phyloP scores from a whole-genome alignment of 805 yeast species.

The Babjeviella inositovora region DNA sequence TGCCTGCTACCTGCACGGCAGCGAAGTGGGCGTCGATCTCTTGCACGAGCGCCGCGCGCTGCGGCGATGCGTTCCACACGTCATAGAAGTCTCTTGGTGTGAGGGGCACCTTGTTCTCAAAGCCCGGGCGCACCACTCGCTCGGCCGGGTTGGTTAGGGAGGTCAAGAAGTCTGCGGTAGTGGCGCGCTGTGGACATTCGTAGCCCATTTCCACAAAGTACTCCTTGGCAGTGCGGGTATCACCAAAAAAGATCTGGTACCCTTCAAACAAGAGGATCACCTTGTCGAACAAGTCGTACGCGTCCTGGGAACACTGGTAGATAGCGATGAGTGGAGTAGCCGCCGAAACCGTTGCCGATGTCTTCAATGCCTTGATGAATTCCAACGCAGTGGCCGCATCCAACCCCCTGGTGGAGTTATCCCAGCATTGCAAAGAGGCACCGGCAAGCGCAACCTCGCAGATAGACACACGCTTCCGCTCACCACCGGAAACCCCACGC shows the following conservation, averaged over 20 bases:
- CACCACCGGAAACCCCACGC: slow-evolving; percentile 47
- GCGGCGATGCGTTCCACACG: slow-evolving; percentile 15
- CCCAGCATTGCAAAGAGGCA: slow-evolving; percentile 39
- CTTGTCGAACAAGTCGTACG: slow-evolving; percentile 24
- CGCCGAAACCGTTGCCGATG: slow-evolving; percentile 31
- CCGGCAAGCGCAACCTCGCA: slow-evolving; percentile 30
- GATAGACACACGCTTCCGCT: slow-evolving; percentile 36
- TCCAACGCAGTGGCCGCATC: slow-evolving; percentile 60
- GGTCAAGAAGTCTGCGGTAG: slow-evolving; percentile 27
- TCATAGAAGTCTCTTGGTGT: slow-evolving; percentile 20
- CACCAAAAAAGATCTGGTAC: slow-evolving; percentile 22
- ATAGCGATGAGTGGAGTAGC: slow-evolving; percentile 37
- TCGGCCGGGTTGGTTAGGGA: slow-evolving; percentile 15
- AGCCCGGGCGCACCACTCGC: slow-evolving; percentile 11
- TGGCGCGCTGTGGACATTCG: slow-evolving; percentile 27
- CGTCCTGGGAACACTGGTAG: slow-evolving; percentile 25
- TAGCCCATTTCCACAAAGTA: slow-evolving; percentile 26
- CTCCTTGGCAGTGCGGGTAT: slow-evolving; percentile 15
- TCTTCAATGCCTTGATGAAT: slow-evolving; percentile 39
- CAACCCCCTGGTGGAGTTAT: slow-evolving; percentile 58
- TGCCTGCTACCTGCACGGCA: too few species aligned
- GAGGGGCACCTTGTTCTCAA: slow-evolving; percentile 15
- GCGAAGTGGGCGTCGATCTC: slow-evolving; percentile 21
- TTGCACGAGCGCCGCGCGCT: slow-evolving; percentile 10
- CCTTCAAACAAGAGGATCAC: slow-evolving; percentile 24